These are phyloP conservation scores for Trametes pubescens DNA, from an alignment of 1,284 basidiomycete species.

Conservation along the genomic window DNA sequence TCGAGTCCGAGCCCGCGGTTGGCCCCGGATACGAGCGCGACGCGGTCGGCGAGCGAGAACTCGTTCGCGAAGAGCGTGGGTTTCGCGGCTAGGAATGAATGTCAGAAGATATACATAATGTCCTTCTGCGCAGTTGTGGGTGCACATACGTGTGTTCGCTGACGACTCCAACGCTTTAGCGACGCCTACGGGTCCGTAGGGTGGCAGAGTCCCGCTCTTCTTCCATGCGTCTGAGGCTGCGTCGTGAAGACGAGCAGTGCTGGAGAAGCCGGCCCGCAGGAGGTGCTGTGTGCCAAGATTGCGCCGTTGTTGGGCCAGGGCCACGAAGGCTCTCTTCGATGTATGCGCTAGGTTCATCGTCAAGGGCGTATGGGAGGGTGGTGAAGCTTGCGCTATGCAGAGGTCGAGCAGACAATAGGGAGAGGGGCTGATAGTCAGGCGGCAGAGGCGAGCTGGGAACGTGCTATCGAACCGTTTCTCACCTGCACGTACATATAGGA, in stretches of 20 bases:
- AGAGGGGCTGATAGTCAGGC: not conserved
- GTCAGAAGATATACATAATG: not conserved
- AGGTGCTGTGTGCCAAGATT: not conserved
- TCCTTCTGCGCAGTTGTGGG: not conserved
- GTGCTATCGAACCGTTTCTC: not conserved
- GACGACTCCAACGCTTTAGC: conserved; percentile 60
- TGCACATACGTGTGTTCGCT: conserved; percentile 27
- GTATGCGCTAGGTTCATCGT: conserved; percentile 12
- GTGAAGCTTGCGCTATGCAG: not conserved
- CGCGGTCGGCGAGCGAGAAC: conserved; percentile 78
- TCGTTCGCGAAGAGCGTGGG: conserved; percentile 65
- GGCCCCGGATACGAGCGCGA: conserved; percentile 80
- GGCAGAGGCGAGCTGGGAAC: not conserved
- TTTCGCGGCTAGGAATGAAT: conserved; percentile 26
- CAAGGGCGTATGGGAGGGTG: not conserved
- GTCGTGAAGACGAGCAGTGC: conserved; percentile 25
- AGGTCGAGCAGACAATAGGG: not conserved
- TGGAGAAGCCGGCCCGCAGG: conserved; percentile 25
- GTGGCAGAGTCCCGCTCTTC: conserved; percentile 47
- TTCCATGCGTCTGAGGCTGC: conserved; percentile 45
- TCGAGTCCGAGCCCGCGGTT: conserved; percentile 86
- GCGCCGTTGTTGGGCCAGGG: conserved; percentile 4
- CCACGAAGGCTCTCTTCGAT: conserved; percentile 5
- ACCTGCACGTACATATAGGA: conserved; percentile 17
- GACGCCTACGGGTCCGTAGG: conserved; percentile 69